Base-by-base conservation (phyloP, 306 rosid species). In the Glycyrrhiza uralensis region DNA sequence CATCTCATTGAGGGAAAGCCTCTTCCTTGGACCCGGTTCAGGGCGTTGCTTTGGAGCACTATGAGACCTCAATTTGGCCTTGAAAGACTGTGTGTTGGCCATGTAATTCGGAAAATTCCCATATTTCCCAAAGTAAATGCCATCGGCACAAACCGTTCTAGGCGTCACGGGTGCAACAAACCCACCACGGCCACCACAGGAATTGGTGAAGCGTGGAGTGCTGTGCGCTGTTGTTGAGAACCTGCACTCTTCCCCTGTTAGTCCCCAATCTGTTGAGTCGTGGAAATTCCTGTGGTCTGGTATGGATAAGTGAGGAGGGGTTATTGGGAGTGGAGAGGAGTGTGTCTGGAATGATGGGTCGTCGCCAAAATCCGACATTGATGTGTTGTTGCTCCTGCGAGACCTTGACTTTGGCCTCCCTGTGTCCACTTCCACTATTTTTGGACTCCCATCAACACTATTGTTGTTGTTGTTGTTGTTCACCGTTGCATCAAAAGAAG, bases 21-120 rank as follows among this genome's bases (percentile, higher is more conserved):
- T 82, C 85, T 84, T 91, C 79, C 78, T 94, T 0, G 85, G 39
- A 29, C 90, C 92, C 0, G 88, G 74, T 50, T 94, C 97, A 0
- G 96, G 96, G 66, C 99, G 41, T 71, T 94, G 99, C 59, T 89
- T 94, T 0, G 97, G 97, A 29, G 97, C 99, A 57, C 96, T 89
- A 1, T 90, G 82, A 13, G 97, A 94, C 79, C 99, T 86, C 84
- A 89, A 76, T 61, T 94, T 94, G 18, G 99, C 99, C 86, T 85
- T 85, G 33, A 83, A 94, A 24, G 96, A 91, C 67, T 86, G 80
- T 3, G 99, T 94, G 57, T 65, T 89, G 5, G 93, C 80, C 99
- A 94, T 91, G 74, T 91, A 94, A 33, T 85, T 87, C 0, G 96
- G 97, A 26, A 50, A 79, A 44, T 85, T 76, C 1, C 68, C 84